Percentiles rank a stretch among this genome's conserved stretches.
Evolutionary conservation across 345 rosid species (phyloP).

Genomic region (Linum lewisii): DNA sequence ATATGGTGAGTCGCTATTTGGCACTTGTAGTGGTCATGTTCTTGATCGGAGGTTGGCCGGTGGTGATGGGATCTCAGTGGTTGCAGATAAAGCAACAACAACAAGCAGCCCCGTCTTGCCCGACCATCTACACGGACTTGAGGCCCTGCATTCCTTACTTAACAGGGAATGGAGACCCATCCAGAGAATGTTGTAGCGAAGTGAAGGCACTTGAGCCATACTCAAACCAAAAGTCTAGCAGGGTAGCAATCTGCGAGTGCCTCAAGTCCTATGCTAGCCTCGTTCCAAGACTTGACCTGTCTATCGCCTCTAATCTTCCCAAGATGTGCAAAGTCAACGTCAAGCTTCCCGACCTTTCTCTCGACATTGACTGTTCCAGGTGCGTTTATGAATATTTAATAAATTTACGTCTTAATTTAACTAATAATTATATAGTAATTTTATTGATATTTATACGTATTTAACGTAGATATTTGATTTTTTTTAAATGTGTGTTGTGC

Average conservation of each 20-base stretch:
- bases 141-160: neutral
- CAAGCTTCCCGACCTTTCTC: neutral
- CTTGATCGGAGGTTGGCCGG: too few relatives aligned
- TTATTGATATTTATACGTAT: too few relatives aligned
- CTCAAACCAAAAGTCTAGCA: neutral
- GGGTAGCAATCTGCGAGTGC: neutral
- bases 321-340: neutral
- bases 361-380: slow-evolving; percentile 1
- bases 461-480: too few relatives aligned
- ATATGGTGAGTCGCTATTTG: too few relatives aligned
- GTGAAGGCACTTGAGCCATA: neutral
- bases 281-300: neutral
- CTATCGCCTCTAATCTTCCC: slow-evolving; percentile 1
- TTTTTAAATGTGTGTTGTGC: too few relatives aligned
- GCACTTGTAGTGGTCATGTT: too few relatives aligned
- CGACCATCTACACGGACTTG: neutral
- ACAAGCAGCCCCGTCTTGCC: neutral
- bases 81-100: too few relatives aligned
- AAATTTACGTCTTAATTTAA: too few relatives aligned
- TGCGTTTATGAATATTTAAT: neutral
- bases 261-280: neutral
- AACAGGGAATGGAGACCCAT: neutral
- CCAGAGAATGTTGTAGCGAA: neutral
- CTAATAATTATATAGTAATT: too few relatives aligned
- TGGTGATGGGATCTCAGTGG: neutral